These are phyloP conservation scores for Inonotus hispidus DNA, from an alignment of 1,284 basidiomycete genomes.

Conservation along the genomic window DNA sequence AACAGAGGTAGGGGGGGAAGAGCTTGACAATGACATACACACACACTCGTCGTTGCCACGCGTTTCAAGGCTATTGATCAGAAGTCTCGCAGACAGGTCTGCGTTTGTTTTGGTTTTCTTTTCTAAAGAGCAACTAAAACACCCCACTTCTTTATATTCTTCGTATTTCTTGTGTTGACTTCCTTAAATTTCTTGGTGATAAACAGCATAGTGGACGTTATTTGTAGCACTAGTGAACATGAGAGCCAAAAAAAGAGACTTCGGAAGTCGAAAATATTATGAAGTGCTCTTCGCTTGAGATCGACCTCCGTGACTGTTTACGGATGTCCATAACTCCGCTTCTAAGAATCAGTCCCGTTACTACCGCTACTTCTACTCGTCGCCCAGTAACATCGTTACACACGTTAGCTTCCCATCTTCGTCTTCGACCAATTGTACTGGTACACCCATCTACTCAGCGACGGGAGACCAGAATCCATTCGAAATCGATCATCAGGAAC, in stretches of 20 bases:
- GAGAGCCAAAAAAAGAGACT: not conserved
- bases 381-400: not conserved
- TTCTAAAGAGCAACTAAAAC: not conserved
- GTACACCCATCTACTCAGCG: not conserved
- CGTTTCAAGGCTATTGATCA: constrained; percentile 9
- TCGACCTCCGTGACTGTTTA: not conserved
- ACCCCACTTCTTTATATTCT: not conserved
- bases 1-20: constrained; percentile 54
- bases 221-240: not conserved
- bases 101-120: constrained; percentile 2
- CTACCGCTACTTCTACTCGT: not conserved
- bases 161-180: not conserved
- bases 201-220: not conserved
- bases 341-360: not conserved
- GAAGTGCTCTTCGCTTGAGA: not conserved
- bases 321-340: not conserved
- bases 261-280: not conserved
- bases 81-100: constrained; percentile 14
- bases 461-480: not conserved
- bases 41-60: constrained; percentile 11
- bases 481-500: not conserved
- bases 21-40: constrained; percentile 39
- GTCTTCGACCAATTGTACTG: not conserved
- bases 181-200: not conserved
- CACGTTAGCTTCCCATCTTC: no score